These are phyloP conservation scores for Oryza nivara DNA, from an alignment of 176 grass and related monocot species.

Conservation along the genomic window DNA sequence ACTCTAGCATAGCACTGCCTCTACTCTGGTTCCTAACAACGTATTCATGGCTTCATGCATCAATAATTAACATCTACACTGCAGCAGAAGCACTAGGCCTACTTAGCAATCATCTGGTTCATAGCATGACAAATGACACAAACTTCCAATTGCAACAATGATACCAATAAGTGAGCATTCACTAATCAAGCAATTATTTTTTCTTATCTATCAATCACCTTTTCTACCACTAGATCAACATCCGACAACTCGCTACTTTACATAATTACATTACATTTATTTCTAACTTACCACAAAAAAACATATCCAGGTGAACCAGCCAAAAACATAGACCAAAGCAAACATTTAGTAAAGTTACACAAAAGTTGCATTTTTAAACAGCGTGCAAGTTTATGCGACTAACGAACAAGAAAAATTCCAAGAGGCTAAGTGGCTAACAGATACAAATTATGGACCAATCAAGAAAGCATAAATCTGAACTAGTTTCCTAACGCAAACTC, in stretches of 20 bases:
- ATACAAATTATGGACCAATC: background rate
- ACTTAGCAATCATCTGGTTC: background rate
- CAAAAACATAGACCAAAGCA: background rate
- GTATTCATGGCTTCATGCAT: background rate
- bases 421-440: background rate
- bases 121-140: background rate
- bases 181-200: background rate
- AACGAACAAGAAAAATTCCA: background rate
- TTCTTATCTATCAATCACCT: background rate
- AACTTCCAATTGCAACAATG: background rate
- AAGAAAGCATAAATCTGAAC: background rate
- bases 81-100: background rate
- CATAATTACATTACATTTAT: background rate
- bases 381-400: background rate
- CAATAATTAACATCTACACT: background rate
- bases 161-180: background rate
- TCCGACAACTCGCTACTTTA: too few relatives aligned
- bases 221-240: too few relatives aligned
- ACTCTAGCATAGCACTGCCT: background rate
- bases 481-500: conserved; percentile 12
- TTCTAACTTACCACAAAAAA: background rate
- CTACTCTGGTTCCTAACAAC: background rate
- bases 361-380: background rate
- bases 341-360: background rate
- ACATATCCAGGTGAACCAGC: background rate